Evolutionary conservation across 1,284 basidiomycete genomes (phyloP).

Genomic region (Naganishia cerealis): DNA sequence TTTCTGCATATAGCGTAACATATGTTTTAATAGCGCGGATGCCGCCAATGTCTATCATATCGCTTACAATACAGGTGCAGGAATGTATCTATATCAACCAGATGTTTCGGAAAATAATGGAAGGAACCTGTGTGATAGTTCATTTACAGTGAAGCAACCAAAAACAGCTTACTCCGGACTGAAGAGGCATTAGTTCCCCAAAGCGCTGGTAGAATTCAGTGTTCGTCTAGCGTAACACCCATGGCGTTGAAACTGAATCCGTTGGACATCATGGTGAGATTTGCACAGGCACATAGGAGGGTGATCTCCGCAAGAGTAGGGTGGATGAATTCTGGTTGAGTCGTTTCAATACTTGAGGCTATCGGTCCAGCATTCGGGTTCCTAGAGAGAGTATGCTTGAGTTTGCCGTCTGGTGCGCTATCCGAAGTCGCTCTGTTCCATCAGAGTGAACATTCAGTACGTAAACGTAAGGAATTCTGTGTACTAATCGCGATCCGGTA

Average conservation of each 20-base stretch:
- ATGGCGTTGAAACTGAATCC: neutral
- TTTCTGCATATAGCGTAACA: neutral
- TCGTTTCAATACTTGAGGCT: neutral
- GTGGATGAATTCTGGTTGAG: neutral
- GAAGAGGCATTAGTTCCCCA: neutral
- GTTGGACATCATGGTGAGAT: neutral
- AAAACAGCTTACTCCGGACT: neutral
- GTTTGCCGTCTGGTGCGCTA: neutral
- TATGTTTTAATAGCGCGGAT: neutral
- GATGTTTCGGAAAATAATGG: neutral
- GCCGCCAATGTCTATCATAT: too few species aligned
- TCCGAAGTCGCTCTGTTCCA: neutral
- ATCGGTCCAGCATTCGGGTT: neutral
- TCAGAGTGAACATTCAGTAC: neutral
- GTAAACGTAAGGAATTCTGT: neutral
- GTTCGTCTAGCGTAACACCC: neutral
- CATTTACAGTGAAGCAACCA: neutral
- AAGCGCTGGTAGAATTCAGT: neutral
- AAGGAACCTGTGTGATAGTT: neutral
- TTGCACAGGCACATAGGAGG: neutral
- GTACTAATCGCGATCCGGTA: too few species aligned
- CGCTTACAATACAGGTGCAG: constrained; percentile 1
- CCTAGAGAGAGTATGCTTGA: neutral
- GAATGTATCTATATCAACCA: neutral
- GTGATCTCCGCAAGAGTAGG: neutral